Evolutionary conservation across 2,329 filamentous ascomycete genomes (phyloP), one percentile per base, ranked within the genome.

Genomic region (Monosporascus sp.): DNA sequence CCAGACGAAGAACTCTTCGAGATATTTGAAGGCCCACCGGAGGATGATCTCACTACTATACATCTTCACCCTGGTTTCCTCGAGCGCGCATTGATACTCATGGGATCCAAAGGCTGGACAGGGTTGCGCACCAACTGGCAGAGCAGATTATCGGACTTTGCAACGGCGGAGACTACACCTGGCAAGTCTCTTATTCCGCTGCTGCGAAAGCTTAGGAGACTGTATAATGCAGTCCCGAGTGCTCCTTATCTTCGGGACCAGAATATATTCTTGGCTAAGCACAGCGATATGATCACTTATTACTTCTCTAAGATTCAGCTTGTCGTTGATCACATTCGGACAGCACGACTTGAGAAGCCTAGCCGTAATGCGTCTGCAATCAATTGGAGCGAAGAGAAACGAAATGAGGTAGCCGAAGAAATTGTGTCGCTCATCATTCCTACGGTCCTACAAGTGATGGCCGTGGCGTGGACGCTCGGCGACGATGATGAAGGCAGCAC

Each of bases 391-490:
- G 20, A 45, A 14, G 37, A 55, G 27, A 58, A 57, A 49, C 58
- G 58, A 36, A 52, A 58, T 24, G 44, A 57, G 27, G 58, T 65
- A 46, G 49, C 48, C 5, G 48, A 55, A 34, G 66, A 67, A 45
- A 53, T 68, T 36, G 41, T 60, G 7, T 49, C 51, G 5, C 52
- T 59, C 46, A 56, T 63, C 8, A 61, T 68, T 9, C 66, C 66
- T 36, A 62, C 59, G 57, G 27, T 66, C 7, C 48, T 63, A 34
- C 62, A 61, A 31, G 52, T 64, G 41, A 48, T 68, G 16, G 60
- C 52, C 14, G 59, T 52, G 26, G 57, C 53, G n/a, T 68, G 66
- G 66, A 47, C 34, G 11, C 45, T 67, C 22, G 65, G 64, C 26
- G 63, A 63, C 7, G 19, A 52, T n/a, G 36, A 49, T 47, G 54